phyloP scores from a whole-genome alignment of 192 early-diverging fungal genomes.

The Coemansia sp. region DNA sequence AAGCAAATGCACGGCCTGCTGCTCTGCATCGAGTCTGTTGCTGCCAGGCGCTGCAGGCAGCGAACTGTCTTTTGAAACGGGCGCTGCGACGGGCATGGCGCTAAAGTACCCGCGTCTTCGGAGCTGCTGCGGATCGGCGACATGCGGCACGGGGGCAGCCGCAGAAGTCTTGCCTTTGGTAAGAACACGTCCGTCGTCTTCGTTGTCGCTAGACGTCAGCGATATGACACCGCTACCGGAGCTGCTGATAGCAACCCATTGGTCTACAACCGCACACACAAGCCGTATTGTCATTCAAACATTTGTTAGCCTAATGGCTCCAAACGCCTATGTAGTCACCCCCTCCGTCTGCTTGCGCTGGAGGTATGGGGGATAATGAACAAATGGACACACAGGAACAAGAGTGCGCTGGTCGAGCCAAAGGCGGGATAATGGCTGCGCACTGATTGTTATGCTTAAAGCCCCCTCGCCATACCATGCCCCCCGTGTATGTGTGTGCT shows the following conservation, averaged over 20 bases:
- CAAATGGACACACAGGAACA: too few relatives aligned
- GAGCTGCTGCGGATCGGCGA: not conserved
- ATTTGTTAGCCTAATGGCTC: too few relatives aligned
- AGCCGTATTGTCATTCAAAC: not conserved
- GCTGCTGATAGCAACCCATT: constrained; percentile 49
- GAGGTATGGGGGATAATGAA: too few relatives aligned
- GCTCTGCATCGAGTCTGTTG: constrained; percentile 11
- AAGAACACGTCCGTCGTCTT: constrained; percentile 24
- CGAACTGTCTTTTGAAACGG: not conserved
- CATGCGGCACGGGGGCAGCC: too few relatives aligned
- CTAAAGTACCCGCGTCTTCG: not conserved
- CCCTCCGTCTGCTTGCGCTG: too few relatives aligned
- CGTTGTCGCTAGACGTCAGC: constrained; percentile 47
- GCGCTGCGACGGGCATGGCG: not conserved
- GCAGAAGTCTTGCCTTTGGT: not conserved
- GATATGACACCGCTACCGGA: constrained; percentile 53
- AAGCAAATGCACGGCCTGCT: constrained; percentile 42
- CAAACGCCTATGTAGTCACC: too few relatives aligned
- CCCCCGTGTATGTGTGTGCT: too few relatives aligned
- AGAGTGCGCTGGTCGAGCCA: too few relatives aligned
- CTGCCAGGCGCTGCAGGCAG: constrained; percentile 1
- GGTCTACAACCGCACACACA: constrained; percentile 29
- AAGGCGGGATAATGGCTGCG: too few relatives aligned
- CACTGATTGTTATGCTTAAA: too few relatives aligned
- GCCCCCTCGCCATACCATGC: too few relatives aligned